Percentiles rank a stretch among this genome's conserved stretches.
phyloP scores from a whole-genome alignment of 768 basidiomycete species.

The Cubamyces lactineus region DNA sequence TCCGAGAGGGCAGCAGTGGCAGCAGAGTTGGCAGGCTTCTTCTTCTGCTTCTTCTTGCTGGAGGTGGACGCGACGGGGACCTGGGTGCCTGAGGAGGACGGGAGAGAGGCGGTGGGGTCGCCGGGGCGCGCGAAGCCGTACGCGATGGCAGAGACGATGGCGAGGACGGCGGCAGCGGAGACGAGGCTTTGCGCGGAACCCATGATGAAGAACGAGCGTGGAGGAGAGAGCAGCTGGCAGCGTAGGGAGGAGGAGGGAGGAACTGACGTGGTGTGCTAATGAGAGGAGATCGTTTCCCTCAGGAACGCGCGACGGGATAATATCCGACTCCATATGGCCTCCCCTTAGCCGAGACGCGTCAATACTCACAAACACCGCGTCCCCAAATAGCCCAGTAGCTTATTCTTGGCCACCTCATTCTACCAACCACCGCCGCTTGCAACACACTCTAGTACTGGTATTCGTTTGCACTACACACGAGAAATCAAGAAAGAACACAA shows the following conservation, averaged over 20 bases:
- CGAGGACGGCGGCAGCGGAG: conserved; percentile 20
- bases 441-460: no score
- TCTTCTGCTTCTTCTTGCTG: conserved; percentile 31
- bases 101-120: conserved; percentile 17
- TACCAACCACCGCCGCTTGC: no score
- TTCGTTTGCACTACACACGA: no score
- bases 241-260: not conserved
- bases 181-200: conserved; percentile 29
- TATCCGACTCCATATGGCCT: not conserved
- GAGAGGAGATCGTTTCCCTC: conserved; percentile 12
- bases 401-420: no score
- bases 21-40: conserved; percentile 11
- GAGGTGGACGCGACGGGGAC: conserved; percentile 12
- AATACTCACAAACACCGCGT: conserved; percentile 25
- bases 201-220: conserved; percentile 21
- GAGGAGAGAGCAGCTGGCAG: not conserved
- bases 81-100: conserved; percentile 8
- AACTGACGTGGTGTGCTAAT: conserved; percentile 25
- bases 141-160: conserved; percentile 27
- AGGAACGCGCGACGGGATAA: not conserved
- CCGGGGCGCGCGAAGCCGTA: conserved; percentile 32
- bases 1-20: conserved; percentile 2
- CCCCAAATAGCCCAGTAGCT: conserved; percentile 1
- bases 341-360: conserved; percentile 25
- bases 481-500: no score